These are phyloP conservation scores for Platanus orientalis DNA, from an alignment of 164 flowering plant genomes.

Conservation along the genomic window DNA sequence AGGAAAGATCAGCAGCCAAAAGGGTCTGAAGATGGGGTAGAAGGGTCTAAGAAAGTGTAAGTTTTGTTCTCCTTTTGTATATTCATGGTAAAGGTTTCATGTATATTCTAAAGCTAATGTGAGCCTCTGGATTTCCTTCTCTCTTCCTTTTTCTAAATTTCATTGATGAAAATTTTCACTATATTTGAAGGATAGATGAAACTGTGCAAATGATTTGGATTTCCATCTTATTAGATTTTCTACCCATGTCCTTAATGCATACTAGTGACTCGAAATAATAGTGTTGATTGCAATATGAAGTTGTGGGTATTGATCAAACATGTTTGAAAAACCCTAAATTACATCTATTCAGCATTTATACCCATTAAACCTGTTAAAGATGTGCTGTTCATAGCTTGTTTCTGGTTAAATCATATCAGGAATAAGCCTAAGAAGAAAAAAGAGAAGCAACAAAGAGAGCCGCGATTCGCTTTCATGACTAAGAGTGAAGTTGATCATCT, in stretches of 20 bases:
- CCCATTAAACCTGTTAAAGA: too few species aligned
- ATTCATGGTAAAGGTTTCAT: neutral
- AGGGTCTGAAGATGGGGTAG: slow-evolving; percentile 36
- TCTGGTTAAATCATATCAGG: too few species aligned
- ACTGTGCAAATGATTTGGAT: neutral
- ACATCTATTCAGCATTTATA: neutral
- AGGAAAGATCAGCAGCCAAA: slow-evolving; percentile 30
- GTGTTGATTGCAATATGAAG: neutral
- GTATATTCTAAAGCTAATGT: neutral
- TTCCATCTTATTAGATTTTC: neutral
- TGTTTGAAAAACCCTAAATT: neutral
- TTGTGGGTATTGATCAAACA: slow-evolving; percentile 3
- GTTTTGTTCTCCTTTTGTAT: slow-evolving; percentile 12
- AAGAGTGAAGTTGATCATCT: too few species aligned
- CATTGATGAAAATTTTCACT: neutral
- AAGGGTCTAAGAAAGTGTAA: slow-evolving; percentile 49
- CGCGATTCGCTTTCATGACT: too few species aligned
- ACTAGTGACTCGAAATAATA: neutral
- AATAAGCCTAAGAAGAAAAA: too few species aligned
- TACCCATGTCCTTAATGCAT: neutral
- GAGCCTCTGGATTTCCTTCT: neutral
- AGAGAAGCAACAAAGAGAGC: too few species aligned
- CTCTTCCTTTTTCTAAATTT: neutral
- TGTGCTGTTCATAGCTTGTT: too few species aligned
- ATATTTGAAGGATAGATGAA: neutral